These are phyloP conservation scores for Penicillium sp. DNA, from an alignment of 2,329 filamentous ascomycete species.

Conservation along the genomic window DNA sequence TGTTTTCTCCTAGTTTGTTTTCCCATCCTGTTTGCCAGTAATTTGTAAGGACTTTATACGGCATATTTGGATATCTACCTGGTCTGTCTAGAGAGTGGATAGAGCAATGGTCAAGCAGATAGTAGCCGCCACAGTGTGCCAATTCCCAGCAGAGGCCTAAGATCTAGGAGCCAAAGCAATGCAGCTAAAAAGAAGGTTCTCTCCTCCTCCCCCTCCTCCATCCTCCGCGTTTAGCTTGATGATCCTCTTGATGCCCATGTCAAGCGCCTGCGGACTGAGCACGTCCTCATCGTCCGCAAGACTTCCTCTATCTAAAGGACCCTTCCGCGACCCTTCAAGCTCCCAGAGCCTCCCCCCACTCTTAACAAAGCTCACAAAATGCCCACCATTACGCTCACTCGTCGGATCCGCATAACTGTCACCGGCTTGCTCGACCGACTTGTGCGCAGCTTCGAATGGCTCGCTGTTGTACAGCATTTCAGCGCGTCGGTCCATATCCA, in stretches of 20 bases:
- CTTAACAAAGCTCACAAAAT: constrained; percentile 43
- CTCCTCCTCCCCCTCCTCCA: too few relatives aligned
- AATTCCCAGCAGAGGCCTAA: neutral
- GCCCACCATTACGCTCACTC: constrained; percentile 13
- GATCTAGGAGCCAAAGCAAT: neutral
- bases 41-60: too few relatives aligned
- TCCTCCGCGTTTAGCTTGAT: neutral
- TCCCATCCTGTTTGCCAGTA: too few relatives aligned
- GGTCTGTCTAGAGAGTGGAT: too few relatives aligned
- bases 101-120: neutral
- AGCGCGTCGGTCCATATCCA: constrained; percentile 53
- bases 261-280: constrained; percentile 34
- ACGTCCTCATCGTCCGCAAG: constrained; percentile 37
- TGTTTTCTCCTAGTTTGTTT: too few relatives aligned
- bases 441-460: constrained; percentile 33
- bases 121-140: neutral
- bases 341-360: constrained; percentile 41
- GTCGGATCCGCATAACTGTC: constrained; percentile 8
- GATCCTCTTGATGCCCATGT: constrained; percentile 5
- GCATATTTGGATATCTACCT: too few relatives aligned
- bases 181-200: neutral
- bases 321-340: constrained; percentile 38
- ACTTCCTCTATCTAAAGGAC: constrained; percentile 35
- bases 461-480: constrained; percentile 54
- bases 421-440: constrained; percentile 16